Percentiles rank a stretch among this genome's conserved stretches.
These are phyloP conservation scores for Mycena amicta DNA, from an alignment of 768 basidiomycete genomes.

Conservation along the genomic window DNA sequence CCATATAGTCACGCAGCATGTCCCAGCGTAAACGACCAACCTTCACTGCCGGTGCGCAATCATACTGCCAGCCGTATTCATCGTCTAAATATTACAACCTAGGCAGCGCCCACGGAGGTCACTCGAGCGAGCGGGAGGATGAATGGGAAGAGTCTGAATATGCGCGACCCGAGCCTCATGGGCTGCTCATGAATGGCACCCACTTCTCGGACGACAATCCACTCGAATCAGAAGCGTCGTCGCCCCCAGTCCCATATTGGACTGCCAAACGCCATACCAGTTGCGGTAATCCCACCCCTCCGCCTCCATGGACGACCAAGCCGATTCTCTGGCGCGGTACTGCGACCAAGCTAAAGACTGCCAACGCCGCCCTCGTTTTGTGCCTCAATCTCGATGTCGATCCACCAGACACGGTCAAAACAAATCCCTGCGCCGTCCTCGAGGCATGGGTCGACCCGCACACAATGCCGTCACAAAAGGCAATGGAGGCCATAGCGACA, in stretches of 20 bases:
- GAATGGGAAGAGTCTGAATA: constrained; percentile 6
- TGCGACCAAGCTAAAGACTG: constrained; percentile 86
- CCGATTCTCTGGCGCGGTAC: constrained; percentile 80
- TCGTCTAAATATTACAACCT: neutral
- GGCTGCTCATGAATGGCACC: constrained; percentile 20
- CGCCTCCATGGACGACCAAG: constrained; percentile 65
- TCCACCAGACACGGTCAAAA: constrained; percentile 97
- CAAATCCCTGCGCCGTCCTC: constrained; percentile 89
- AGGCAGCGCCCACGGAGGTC: constrained; percentile 5
- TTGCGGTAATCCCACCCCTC: constrained; percentile 81
- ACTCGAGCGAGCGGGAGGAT: constrained; percentile 11
- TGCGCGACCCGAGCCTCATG: constrained; percentile 12
- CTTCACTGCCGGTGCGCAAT: constrained; percentile 8
- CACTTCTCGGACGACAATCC: constrained; percentile 19
- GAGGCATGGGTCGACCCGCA: constrained; percentile 99
- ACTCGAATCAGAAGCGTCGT: constrained; percentile 28
- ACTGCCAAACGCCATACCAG: constrained; percentile 89
- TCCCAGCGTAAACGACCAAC: constrained; percentile 8
- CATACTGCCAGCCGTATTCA: neutral
- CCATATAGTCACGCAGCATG: too few relatives aligned
- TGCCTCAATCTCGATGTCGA: constrained; percentile 98
- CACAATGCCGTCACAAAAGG: constrained; percentile 88
- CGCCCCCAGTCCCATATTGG: constrained; percentile 80
- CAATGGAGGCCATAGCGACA: constrained; percentile 89
- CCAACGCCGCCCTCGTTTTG: constrained; percentile 83